Conservation (phyloP, 768 basidiomycete species). For the Cyclocybe aegerita region DNA sequence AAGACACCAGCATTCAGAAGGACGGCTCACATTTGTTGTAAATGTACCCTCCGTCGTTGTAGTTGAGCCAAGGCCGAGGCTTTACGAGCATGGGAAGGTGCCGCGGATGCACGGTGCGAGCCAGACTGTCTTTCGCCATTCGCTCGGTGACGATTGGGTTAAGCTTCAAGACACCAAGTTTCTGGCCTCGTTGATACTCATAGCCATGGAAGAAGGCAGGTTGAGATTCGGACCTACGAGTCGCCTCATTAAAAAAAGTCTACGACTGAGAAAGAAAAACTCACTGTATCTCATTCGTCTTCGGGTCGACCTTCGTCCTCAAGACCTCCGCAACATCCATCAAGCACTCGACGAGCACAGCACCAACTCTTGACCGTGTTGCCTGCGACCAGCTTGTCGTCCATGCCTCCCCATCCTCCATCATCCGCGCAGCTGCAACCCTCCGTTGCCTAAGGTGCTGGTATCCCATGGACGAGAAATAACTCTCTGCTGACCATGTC, state of each 20-base stretch:
- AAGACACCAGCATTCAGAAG: not conserved
- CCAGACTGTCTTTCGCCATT: constrained; percentile 71
- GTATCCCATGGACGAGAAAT: constrained; percentile 64
- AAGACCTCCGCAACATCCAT: constrained; percentile 83
- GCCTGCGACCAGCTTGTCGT: constrained; percentile 81
- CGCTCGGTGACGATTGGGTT: constrained; percentile 80
- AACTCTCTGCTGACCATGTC: constrained; percentile 32
- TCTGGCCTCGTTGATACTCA: constrained; percentile 91
- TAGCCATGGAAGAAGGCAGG: constrained; percentile 91
- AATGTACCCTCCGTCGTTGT: constrained; percentile 81
- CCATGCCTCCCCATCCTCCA: constrained; percentile 69
- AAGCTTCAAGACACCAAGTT: constrained; percentile 87
- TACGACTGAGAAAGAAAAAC: constrained; percentile 25
- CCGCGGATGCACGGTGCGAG: constrained; percentile 81
- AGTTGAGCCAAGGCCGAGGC: constrained; percentile 83
- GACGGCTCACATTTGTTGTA: constrained; percentile 63
- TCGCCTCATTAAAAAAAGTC: constrained; percentile 6
- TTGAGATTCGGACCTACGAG: constrained; percentile 67
- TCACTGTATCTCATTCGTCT: constrained; percentile 60
- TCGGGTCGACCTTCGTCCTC: constrained; percentile 55
- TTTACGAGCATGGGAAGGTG: constrained; percentile 95
- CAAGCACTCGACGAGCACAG: constrained; percentile 77
- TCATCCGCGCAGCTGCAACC: constrained; percentile 61
- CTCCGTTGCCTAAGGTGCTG: constrained; percentile 61
- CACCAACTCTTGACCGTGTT: constrained; percentile 75